These are phyloP conservation scores for Albifimbria verrucaria DNA, from an alignment of 2,329 filamentous ascomycete genomes.

Conservation along the genomic window DNA sequence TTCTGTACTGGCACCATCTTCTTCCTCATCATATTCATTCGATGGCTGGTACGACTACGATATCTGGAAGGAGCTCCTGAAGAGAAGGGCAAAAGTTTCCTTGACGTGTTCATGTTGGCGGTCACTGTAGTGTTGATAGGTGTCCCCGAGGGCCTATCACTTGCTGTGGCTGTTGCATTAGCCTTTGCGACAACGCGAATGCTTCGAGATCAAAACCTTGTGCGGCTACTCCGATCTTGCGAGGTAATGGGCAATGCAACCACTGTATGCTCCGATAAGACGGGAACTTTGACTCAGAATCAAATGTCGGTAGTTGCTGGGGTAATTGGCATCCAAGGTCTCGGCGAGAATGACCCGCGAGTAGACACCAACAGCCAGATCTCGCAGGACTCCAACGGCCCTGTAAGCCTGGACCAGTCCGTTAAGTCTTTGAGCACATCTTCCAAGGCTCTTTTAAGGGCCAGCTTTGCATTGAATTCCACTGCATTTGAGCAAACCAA, in stretches of 20 bases:
- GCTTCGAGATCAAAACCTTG: slow-evolving; percentile 61
- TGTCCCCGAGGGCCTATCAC: slow-evolving; percentile 57
- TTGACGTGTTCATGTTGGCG: slow-evolving; percentile 55
- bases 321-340: slow-evolving; percentile 42
- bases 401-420: slow-evolving; percentile 22
- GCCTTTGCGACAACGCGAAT: slow-evolving; percentile 62
- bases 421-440: slow-evolving; percentile 25
- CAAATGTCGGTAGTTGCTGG: slow-evolving; percentile 60
- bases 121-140: slow-evolving; percentile 59
- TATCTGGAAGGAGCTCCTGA: slow-evolving; percentile 37
- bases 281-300: slow-evolving; percentile 62
- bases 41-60: slow-evolving; percentile 30
- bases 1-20: slow-evolving; percentile 37
- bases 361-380: slow-evolving; percentile 15
- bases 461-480: slow-evolving; percentile 43
- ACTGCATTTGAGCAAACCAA: slow-evolving; percentile 51
- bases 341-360: no score
- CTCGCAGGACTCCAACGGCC: slow-evolving; percentile 14
- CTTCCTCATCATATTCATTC: slow-evolving; percentile 38
- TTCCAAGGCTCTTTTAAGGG: slow-evolving; percentile 33
- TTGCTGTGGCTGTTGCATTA: slow-evolving; percentile 59
- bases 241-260: slow-evolving; percentile 65
- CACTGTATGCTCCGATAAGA: slow-evolving; percentile 64
- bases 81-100: slow-evolving; percentile 53
- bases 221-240: slow-evolving; percentile 55